phyloP scores from a whole-genome alignment of 331 rosid genomes.

The Telfairia occidentalis region DNA sequence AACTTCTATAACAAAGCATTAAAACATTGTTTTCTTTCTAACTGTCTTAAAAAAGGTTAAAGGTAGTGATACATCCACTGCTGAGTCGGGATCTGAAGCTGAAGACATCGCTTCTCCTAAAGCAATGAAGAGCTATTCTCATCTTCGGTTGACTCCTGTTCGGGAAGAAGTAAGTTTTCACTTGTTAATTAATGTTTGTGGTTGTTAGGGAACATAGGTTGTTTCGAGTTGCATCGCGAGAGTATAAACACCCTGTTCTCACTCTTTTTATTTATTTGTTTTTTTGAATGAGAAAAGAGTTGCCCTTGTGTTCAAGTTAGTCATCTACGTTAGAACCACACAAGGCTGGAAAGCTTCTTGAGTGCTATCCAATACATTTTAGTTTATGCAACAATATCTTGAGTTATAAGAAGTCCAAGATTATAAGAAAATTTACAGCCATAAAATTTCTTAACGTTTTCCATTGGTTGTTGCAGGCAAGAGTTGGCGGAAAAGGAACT shows the following conservation, averaged over 20 bases:
- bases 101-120: constrained; percentile 86
- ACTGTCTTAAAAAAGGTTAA: constrained; percentile 41
- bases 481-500: constrained; percentile 56
- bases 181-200: neutral
- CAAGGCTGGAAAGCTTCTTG: neutral
- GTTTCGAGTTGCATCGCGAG: neutral
- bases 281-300: neutral
- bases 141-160: constrained; percentile 91
- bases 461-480: constrained; percentile 33
- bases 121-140: constrained; percentile 60
- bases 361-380: neutral
- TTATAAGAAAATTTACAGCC: neutral
- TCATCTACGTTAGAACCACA: neutral
- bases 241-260: neutral
- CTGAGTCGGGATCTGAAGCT: constrained; percentile 97
- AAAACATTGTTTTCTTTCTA: neutral
- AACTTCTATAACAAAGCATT: neutral
- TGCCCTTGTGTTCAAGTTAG: neutral
- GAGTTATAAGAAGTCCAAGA: neutral
- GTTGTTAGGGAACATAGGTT: neutral
- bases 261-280: neutral
- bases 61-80: constrained; percentile 93
- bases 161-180: constrained; percentile 73
- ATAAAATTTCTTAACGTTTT: neutral
- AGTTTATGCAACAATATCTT: neutral